Percentiles rank a stretch among this genome's conserved stretches.
phyloP scores from a whole-genome alignment of 208 protist species.

The Trypanosoma avium region DNA sequence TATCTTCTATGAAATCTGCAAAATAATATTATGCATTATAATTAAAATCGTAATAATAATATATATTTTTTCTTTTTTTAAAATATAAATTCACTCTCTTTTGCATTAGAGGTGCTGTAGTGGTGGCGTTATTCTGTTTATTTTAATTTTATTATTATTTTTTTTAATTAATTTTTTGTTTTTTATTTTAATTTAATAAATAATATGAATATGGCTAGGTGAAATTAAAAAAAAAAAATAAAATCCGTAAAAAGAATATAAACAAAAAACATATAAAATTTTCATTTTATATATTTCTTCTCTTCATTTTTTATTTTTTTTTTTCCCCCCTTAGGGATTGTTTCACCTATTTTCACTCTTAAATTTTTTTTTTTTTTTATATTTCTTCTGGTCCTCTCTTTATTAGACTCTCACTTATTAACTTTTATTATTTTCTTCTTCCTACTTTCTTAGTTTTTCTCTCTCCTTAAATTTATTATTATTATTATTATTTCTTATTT shows the following conservation, averaged over 20 bases:
- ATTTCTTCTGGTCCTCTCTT: background rate
- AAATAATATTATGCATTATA: too few relatives aligned
- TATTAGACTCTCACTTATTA: background rate
- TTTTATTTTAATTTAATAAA: too few relatives aligned
- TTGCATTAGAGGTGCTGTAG: too few relatives aligned
- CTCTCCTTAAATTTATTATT: background rate
- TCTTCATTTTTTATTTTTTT: background rate
- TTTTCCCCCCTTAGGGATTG: too few relatives aligned
- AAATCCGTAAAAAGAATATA: too few relatives aligned
- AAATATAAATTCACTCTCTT: too few relatives aligned
- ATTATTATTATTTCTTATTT: background rate
- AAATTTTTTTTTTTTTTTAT: conserved; percentile 6
- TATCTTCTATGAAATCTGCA: too few relatives aligned
- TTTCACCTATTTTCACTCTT: conserved; percentile 3
- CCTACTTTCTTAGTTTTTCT: background rate
- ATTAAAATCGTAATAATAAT: too few relatives aligned
- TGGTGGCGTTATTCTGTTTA: background rate
- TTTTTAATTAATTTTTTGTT: conserved; percentile 22
- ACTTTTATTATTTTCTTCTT: background rate
- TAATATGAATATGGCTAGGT: too few relatives aligned
- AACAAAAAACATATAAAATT: too few relatives aligned
- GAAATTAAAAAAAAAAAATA: too few relatives aligned
- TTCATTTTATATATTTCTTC: background rate
- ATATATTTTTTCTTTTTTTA: too few relatives aligned
- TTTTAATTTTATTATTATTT: background rate